Evolutionary conservation across 495 filamentous ascomycete genomes (phyloP).

Genomic region (Penicillium desertorum): DNA sequence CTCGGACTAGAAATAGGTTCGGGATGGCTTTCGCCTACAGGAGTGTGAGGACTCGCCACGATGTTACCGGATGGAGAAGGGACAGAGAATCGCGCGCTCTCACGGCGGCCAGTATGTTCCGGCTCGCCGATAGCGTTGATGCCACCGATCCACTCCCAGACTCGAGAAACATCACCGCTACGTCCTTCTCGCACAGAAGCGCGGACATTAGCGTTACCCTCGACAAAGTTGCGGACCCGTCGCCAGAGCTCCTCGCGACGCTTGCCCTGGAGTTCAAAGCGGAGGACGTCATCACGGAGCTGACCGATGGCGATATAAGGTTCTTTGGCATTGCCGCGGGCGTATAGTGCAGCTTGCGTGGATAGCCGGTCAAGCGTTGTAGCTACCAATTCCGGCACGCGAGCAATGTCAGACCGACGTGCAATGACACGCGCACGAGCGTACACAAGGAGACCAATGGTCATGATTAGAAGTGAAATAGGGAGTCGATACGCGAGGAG

Average conservation of each 20-base stretch:
- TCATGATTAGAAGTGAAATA: slow-evolving; percentile 69
- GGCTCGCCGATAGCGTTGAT: slow-evolving; percentile 45
- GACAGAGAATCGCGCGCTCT: slow-evolving; percentile 45
- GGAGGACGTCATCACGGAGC: slow-evolving; percentile 84
- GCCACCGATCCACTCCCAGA: slow-evolving; percentile 97
- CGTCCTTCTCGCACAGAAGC: slow-evolving; percentile 77
- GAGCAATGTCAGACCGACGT: slow-evolving; percentile 60
- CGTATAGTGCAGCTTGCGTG: slow-evolving; percentile 73
- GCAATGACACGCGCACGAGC: slow-evolving; percentile 54
- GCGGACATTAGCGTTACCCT: slow-evolving; percentile 89
- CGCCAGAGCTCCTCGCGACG: slow-evolving; percentile 79
- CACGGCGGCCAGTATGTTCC: slow-evolving; percentile 34
- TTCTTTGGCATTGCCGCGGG: slow-evolving; percentile 64
- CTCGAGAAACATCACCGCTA: slow-evolving; percentile 80
- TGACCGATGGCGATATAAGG: slow-evolving; percentile 82
- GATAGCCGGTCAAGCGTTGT: slow-evolving; percentile 79
- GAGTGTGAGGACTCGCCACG: slow-evolving; percentile 39
- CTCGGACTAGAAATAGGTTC: slow-evolving; percentile 30
- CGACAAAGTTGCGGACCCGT: slow-evolving; percentile 77
- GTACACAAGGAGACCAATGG: slow-evolving; percentile 53
- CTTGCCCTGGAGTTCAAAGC: slow-evolving; percentile 72
- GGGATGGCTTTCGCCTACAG: slow-evolving; percentile 22
- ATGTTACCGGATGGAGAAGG: slow-evolving; percentile 24
- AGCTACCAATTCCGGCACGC: slow-evolving; percentile 76
- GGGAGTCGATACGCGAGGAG: slow-evolving; percentile 93